Evolutionary conservation across 2,329 filamentous ascomycete species (phyloP), one percentile per base, ranked within the genome.

Genomic region (Coniochaeta ligniaria): DNA sequence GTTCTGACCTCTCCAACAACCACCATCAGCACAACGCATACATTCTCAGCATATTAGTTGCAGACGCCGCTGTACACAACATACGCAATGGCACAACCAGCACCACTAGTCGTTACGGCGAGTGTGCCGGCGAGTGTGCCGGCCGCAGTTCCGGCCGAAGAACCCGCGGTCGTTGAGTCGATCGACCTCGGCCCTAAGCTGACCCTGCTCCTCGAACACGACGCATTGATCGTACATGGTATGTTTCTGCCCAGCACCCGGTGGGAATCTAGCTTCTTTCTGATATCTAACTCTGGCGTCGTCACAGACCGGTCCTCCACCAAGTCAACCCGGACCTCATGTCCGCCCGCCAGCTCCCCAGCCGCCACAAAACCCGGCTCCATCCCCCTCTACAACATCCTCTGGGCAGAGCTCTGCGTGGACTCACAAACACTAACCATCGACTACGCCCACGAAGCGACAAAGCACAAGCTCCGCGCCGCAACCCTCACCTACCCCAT

Each of bases 301-400:
- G 11, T 12, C 24, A 22, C 54, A 57, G 54, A 57, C 54, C 20
- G 9, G 38, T 35, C 28, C 54, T 20, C 31, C 54, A 6, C 7
- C 28, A 57, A 38, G 17, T 57, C 54, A 1, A 6, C 3, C 35
- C 54, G 54, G 12, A 38, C 54, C 28, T 57, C 54, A 8, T 38
- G 28, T 24, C 54, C 28, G 28, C n/a, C 54, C 22, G 12, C 22
- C 17, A 2, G 16, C 31, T 22, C 28, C n/a, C 12, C 31, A 31
- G 4, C 2, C 3, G 28, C 60, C 9, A 69, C 66, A 12, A 65
- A 71, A 24, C 20, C 54, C 31, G 58, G 28, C 26, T 68, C 68
- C 6, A 88, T 97, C 33, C 87, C 90, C 1, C 88, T 92, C 63
- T 93, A 91, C 76, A 90, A 96, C 71, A 77, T 97, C 63, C 85